These are phyloP conservation scores for Cladosporium colombiae DNA, from an alignment of 2,329 filamentous ascomycete species.

Conservation along the genomic window DNA sequence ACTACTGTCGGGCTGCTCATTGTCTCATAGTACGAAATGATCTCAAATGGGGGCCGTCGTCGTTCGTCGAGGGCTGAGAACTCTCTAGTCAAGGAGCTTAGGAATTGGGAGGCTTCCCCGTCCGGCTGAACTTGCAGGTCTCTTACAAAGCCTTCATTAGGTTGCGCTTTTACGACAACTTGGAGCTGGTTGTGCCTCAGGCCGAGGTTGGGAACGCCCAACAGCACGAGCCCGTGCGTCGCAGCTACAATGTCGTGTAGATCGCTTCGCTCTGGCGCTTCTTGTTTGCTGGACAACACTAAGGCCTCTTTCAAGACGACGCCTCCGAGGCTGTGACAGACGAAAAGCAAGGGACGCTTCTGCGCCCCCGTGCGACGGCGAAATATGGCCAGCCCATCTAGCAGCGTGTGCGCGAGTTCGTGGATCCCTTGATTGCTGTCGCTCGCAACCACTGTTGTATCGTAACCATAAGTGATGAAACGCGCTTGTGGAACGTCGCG, in stretches of 20 bases:
- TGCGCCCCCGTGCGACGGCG: conserved; percentile 5
- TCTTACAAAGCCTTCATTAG: not conserved
- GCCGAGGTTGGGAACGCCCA: conserved; percentile 9
- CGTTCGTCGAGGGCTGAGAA: not conserved
- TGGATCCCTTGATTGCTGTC: conserved; percentile 6
- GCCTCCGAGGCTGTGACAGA: not conserved
- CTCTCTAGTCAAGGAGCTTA: conserved; percentile 8
- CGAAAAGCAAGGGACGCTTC: conserved; percentile 1
- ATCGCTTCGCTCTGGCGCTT: not conserved
- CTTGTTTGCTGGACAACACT: not conserved
- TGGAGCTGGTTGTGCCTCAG: conserved; percentile 7
- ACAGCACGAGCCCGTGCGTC: conserved; percentile 6
- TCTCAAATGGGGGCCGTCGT: not conserved
- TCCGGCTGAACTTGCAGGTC: not conserved
- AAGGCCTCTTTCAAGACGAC: conserved; percentile 6
- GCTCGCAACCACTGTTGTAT: conserved; percentile 1
- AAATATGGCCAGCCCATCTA: not conserved
- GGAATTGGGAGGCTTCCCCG: conserved; percentile 7
- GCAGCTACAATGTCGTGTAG: not conserved
- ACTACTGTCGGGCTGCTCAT: not conserved
- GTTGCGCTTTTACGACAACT: not conserved
- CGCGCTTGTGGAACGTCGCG: conserved; percentile 4
- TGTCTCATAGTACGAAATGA: not conserved
- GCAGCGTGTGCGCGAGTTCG: conserved; percentile 2
- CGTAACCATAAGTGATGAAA: conserved; percentile 15